Conservation (phyloP, 2,329 filamentous ascomycete species). For the Diaporthe helianthi region DNA sequence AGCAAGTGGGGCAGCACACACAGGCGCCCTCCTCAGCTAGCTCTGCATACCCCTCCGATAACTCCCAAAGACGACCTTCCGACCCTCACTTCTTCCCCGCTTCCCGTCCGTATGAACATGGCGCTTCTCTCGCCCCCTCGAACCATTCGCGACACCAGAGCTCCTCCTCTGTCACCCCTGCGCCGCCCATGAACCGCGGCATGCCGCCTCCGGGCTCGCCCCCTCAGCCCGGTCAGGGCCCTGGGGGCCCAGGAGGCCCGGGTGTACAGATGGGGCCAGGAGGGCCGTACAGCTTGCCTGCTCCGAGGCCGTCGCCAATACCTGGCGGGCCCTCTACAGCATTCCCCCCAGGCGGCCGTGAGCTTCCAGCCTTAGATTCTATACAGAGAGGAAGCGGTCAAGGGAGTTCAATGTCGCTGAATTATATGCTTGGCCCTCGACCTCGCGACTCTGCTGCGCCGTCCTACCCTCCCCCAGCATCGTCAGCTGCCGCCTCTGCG, state of each 20-base stretch:
- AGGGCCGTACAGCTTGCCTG: conserved; percentile 52
- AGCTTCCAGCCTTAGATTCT: conserved; percentile 59
- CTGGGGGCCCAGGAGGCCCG: conserved; percentile 37
- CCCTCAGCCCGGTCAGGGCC: conserved; percentile 44
- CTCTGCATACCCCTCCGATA: conserved; percentile 41
- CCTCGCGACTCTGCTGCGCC: conserved; percentile 46
- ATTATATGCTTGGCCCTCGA: conserved; percentile 61
- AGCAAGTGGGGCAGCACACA: conserved; percentile 30
- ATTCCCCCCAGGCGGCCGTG: conserved; percentile 55
- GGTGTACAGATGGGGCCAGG: conserved; percentile 39
- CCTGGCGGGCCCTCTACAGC: conserved; percentile 52
- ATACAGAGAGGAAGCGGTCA: conserved; percentile 55
- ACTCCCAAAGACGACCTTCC: conserved; percentile 48
- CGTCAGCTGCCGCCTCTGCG: conserved; percentile 47
- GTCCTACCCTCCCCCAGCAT: conserved; percentile 51
- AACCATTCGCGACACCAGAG: conserved; percentile 52
- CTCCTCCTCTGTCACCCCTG: conserved; percentile 52
- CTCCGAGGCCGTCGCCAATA: conserved; percentile 53
- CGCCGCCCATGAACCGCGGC: conserved; percentile 47
- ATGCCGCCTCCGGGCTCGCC: conserved; percentile 58
- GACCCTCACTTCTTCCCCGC: conserved; percentile 53
- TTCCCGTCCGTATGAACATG: conserved; percentile 44
- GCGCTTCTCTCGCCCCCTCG: conserved; percentile 41
- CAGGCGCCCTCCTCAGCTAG: conserved; percentile 37
- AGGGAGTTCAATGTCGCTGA: conserved; percentile 67